These are phyloP conservation scores for Yamadazyma aaseri DNA, from an alignment of 1,139 yeast species.

Conservation along the genomic window DNA sequence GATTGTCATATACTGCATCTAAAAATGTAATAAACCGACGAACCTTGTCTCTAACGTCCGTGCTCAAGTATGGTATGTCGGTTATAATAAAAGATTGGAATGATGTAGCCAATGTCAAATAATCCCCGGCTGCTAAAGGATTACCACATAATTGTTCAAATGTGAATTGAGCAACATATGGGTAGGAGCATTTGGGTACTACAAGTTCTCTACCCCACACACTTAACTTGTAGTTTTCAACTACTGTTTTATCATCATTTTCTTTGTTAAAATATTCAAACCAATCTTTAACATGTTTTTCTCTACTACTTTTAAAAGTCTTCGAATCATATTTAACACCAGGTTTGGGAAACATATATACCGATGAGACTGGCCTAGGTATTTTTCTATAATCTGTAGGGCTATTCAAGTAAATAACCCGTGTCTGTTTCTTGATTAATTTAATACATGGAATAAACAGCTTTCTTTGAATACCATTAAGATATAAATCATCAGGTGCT, in stretches of 20 bases:
- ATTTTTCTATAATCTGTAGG: conserved; percentile 93
- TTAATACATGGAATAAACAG: conserved; percentile 91
- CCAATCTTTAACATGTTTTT: conserved; percentile 74
- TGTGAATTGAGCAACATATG: conserved; percentile 84
- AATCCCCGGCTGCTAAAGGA: conserved; percentile 95
- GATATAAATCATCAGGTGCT: conserved; percentile 89
- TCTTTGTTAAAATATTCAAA: conserved; percentile 63
- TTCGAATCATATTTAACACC: conserved; percentile 57
- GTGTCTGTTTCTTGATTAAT: conserved; percentile 67
- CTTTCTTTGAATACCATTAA: conserved; percentile 89
- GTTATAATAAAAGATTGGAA: conserved; percentile 81
- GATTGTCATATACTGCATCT: conserved; percentile 93
- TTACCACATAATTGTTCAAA: conserved; percentile 82
- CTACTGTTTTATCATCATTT: conserved; percentile 32
- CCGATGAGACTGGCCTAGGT: conserved; percentile 78
- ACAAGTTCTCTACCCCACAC: conserved; percentile 87
- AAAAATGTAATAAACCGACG: conserved; percentile 89
- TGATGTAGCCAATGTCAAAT: conserved; percentile 74
- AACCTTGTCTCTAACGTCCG: conserved; percentile 76
- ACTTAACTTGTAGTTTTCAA: conserved; percentile 38
- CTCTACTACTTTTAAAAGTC: conserved; percentile 49
- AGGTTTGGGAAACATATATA: conserved; percentile 73
- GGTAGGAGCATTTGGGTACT: conserved; percentile 76
- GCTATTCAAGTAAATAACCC: conserved; percentile 78
- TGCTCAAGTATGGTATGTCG: conserved; percentile 83